Base-by-base conservation (phyloP, 106 monocot genomes). In the Platanthera guangdongensis region DNA sequence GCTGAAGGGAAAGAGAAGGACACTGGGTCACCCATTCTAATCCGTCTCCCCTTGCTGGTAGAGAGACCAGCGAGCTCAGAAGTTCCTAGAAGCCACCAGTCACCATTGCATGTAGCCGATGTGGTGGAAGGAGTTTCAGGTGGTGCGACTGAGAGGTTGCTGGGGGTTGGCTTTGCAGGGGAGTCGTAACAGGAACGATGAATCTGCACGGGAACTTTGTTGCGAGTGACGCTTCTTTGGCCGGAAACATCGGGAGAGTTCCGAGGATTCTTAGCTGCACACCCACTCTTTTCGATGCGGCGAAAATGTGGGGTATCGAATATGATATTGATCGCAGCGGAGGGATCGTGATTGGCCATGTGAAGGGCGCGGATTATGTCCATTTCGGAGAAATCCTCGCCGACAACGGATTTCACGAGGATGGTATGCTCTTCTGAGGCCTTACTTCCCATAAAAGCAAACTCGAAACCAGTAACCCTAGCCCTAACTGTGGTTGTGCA, bases 281-380 rank as follows among this genome's bases (percentile, higher is more conserved):
- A 14, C 62, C 74, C 22, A 55, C 15, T 49, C 49, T 65, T 65
- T 49, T 30, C 50, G 52, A 70, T 28, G 71, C 74, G 70, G 46
- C 12, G 78, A 81, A 80, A 70, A 52, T 72, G 81, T 16, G 88
- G 83, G 60, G 84, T 82, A 78, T 96, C 96, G 74, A 97, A 84
- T 74, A 97, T 86, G 84, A 97, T 91, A 80, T 97, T 97, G 84
- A 97, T 93, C 76, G 96, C 93, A 46, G 84, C 89, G 39, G 93
- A 53, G 60, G 89, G 79, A 46, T 97, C 93, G 83, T 97, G 82
- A 84, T 91, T 86, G 83, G 91, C 88, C 86, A 97, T 75, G 84
- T 97, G 96, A 52, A 93, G 87, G 30, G 96, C 93, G 46, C 93
- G 90, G 79, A 93, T 90, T 50, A 97, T 88, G 76, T 97, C 96